Evolutionary conservation across 371 early-diverging fungal genomes (phyloP).

Genomic region (Haplosporangium sp.): DNA sequence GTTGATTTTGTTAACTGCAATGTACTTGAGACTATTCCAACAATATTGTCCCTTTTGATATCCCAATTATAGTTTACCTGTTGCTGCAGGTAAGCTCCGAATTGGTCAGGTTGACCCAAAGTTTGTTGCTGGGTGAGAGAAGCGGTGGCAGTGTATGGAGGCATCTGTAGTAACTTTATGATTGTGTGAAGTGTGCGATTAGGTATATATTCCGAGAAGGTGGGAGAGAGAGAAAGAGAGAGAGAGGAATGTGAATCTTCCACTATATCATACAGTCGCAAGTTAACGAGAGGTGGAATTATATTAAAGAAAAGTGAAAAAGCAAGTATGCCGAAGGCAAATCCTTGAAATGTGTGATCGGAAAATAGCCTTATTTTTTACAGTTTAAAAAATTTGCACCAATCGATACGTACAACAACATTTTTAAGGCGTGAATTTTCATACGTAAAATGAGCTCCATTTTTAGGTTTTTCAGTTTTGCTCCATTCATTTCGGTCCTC

Average conservation of each 20-base stretch:
- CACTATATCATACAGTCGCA: not conserved
- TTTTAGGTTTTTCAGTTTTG: constrained; percentile 6
- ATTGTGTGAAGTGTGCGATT: no score
- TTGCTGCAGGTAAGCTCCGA: constrained; percentile 23
- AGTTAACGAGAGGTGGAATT: not conserved
- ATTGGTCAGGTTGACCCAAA: constrained; percentile 11
- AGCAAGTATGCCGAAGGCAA: not conserved
- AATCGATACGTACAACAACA: constrained; percentile 18
- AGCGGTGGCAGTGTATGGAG: constrained; percentile 32
- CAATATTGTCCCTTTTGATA: not conserved
- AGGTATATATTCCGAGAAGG: not conserved
- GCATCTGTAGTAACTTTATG: constrained; percentile 15
- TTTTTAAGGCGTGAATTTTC: not conserved
- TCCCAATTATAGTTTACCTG: constrained; percentile 30
- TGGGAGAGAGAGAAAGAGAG: not conserved
- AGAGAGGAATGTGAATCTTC: not conserved
- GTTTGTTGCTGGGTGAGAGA: constrained; percentile 12
- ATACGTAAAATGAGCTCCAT: constrained; percentile 1
- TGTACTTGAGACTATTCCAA: not conserved
- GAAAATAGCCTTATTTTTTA: no score
- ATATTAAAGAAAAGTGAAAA: not conserved
- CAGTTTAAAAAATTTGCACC: constrained; percentile 15
- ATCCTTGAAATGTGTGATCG: no score
- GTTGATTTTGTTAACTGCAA: not conserved
- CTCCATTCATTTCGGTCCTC: constrained; percentile 20